These are phyloP conservation scores for Tetrahymena elliotti DNA, from an alignment of 73 alveolate genomes.

Conservation along the genomic window DNA sequence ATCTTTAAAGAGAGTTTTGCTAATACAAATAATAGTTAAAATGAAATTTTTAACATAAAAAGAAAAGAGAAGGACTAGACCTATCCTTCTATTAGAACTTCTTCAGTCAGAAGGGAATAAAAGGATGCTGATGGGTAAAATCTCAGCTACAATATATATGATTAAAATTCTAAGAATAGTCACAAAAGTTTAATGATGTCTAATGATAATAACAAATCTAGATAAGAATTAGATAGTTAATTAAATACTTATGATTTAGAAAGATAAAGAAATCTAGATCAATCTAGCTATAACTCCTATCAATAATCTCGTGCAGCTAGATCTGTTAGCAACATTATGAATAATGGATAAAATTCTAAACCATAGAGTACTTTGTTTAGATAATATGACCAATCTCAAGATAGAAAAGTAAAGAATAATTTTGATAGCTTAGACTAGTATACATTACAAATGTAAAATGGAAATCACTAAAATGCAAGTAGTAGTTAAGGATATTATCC, in stretches of 20 bases:
- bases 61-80: background rate
- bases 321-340: background rate
- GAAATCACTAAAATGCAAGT: background rate
- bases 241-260: background rate
- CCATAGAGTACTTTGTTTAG: background rate
- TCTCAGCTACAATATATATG: background rate
- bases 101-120: background rate
- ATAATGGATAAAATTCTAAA: background rate
- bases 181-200: background rate
- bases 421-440: background rate
- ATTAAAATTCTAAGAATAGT: background rate
- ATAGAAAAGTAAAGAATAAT: background rate
- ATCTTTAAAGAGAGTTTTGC: background rate
- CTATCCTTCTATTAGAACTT: background rate
- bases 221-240: background rate
- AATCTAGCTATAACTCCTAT: background rate
- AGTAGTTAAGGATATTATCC: background rate
- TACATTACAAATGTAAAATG: background rate
- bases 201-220: background rate
- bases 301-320: background rate
- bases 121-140: background rate
- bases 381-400: background rate
- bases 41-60: background rate
- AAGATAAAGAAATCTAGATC: background rate
- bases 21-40: background rate